Evolutionary conservation across 179 eudicot species (phyloP).

Genomic region (Amaranthus tricolor): DNA sequence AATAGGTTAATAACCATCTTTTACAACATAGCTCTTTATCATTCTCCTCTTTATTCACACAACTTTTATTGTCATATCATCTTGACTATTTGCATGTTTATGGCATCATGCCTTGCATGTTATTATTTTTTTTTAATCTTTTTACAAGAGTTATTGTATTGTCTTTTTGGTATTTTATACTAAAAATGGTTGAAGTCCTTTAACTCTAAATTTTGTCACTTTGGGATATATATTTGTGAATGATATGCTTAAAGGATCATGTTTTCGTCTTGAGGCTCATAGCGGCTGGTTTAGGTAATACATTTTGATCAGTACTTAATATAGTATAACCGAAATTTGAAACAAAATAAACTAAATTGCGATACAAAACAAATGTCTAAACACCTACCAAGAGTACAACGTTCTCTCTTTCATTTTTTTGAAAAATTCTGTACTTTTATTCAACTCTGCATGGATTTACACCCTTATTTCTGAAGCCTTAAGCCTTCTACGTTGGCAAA

Average conservation of each 20-base stretch:
- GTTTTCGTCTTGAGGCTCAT: background rate
- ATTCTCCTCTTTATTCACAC: background rate
- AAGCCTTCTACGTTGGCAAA: too few relatives aligned
- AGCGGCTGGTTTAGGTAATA: background rate
- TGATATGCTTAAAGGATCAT: background rate
- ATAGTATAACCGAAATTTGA: too few relatives aligned
- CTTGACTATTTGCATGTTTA: background rate
- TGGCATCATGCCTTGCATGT: background rate
- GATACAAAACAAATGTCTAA: too few relatives aligned
- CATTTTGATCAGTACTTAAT: background rate
- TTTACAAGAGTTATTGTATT: background rate
- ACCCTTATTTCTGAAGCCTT: too few relatives aligned
- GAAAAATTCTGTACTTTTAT: too few relatives aligned
- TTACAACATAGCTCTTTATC: background rate
- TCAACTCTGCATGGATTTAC: too few relatives aligned
- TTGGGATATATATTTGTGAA: background rate
- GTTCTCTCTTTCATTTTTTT: too few relatives aligned
- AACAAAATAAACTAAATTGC: too few relatives aligned
- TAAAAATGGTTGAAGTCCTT: background rate
- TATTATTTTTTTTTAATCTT: background rate
- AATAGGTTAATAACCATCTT: slow-evolving; percentile 51
- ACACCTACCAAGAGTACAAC: too few relatives aligned
- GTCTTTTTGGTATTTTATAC: background rate
- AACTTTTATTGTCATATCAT: background rate
- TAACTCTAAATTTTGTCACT: background rate